A percentile compares a stretch with the other conserved stretches of the same genome.
phyloP scores from a whole-genome alignment of 1,284 basidiomycete genomes.

The Exobasidium cylindrosporum region DNA sequence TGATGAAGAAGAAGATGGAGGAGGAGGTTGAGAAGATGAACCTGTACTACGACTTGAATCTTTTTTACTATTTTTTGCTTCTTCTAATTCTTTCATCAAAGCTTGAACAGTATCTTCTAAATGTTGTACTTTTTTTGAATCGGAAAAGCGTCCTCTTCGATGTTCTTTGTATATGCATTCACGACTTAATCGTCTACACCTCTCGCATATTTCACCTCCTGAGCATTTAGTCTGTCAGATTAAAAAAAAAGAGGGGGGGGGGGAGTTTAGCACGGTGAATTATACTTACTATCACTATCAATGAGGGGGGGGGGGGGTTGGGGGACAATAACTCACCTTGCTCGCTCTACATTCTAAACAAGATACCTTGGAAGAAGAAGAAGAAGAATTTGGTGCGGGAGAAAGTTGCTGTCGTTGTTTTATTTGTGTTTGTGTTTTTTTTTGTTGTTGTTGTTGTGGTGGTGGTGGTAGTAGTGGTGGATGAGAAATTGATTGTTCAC shows the following conservation, averaged over 20 bases:
- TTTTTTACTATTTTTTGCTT: not conserved
- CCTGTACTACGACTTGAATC: not conserved
- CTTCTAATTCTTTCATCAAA: not conserved
- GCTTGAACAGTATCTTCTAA: not conserved
- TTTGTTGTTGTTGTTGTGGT: not conserved
- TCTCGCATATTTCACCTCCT: slow-evolving; percentile 2
- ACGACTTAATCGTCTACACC: not conserved
- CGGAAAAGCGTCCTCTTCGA: slow-evolving; percentile 4
- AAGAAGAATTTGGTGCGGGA: no score
- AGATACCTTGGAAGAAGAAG: slow-evolving; percentile 2
- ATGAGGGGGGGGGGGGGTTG: not conserved
- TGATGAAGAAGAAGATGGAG: not conserved
- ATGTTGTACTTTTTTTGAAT: slow-evolving; percentile 2
- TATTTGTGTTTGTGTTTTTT: not conserved
- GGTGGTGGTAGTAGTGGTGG: not conserved
- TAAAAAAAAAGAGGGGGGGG: not conserved
- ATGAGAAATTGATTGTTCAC: not conserved
- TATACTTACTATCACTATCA: not conserved
- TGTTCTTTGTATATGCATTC: slow-evolving; percentile 8
- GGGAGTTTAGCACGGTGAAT: not conserved
- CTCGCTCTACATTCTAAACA: slow-evolving; percentile 8
- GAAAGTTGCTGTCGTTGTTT: not conserved
- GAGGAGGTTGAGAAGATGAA: not conserved
- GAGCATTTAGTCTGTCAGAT: not conserved
- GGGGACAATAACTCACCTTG: not conserved